Evolutionary conservation across 2,329 filamentous ascomycete genomes (phyloP).

Genomic region (Trichoderma breve): DNA sequence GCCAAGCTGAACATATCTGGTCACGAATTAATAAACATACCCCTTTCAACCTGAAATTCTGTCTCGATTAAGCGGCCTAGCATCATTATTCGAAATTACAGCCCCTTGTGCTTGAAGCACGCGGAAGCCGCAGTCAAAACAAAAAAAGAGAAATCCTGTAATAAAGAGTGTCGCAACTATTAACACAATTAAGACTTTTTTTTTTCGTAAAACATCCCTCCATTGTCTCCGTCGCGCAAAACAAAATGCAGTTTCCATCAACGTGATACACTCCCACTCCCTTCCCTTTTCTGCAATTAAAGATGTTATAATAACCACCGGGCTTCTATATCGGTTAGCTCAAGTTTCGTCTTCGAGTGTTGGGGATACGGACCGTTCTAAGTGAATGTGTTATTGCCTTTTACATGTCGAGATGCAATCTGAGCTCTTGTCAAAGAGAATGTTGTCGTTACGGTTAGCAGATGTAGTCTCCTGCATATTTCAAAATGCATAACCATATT

Average conservation of each 20-base stretch:
- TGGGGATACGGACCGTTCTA: not conserved
- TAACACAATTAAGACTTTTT: constrained; percentile 16
- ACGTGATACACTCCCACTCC: constrained; percentile 6
- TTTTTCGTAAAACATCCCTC: constrained; percentile 10
- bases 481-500: constrained; percentile 61
- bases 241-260: constrained; percentile 20
- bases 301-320: constrained; percentile 3
- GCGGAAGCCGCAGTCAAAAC: not conserved
- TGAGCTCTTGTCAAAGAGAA: constrained; percentile 20
- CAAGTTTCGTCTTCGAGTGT: not conserved
- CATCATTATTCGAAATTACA: constrained; percentile 7
- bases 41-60: not conserved
- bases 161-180: constrained; percentile 22
- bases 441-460: constrained; percentile 27
- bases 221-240: constrained; percentile 14
- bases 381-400: constrained; percentile 22
- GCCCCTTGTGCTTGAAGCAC: not conserved
- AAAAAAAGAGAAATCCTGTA: constrained; percentile 18
- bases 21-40: not conserved
- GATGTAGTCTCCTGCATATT: constrained; percentile 43
- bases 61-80: not conserved
- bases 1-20: not conserved
- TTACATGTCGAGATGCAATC: constrained; percentile 29
- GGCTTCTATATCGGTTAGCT: constrained; percentile 10
- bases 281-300: not conserved